Percentiles rank a stretch among this genome's conserved stretches.
phyloP scores from a whole-genome alignment of 2,329 filamentous ascomycete genomes.

The Gyromitra esculenta region DNA sequence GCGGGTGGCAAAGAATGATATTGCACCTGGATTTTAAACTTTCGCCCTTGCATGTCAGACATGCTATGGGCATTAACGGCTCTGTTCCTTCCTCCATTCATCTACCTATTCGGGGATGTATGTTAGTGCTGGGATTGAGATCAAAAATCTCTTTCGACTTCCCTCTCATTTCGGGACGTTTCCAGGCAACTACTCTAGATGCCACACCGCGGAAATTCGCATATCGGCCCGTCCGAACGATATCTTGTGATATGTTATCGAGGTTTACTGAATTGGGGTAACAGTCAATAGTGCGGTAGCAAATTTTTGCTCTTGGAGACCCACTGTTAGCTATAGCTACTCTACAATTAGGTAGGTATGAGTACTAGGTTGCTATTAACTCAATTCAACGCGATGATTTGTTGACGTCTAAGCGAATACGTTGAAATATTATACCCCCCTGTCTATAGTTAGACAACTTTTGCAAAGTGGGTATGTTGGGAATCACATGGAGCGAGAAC shows the following conservation, averaged over 20 bases:
- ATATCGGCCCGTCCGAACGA: slow-evolving; percentile 2
- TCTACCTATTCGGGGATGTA: slow-evolving; percentile 13
- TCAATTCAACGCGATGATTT: slow-evolving; percentile 8
- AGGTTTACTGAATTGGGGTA: slow-evolving; percentile 20
- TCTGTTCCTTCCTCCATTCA: slow-evolving; percentile 19
- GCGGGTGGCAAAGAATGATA: slow-evolving; percentile 39
- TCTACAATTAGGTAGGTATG: not conserved
- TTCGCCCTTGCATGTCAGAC: slow-evolving; percentile 43
- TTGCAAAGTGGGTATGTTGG: slow-evolving; percentile 7
- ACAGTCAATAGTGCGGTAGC: not conserved
- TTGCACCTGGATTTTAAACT: slow-evolving; percentile 42
- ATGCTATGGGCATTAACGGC: slow-evolving; percentile 12
- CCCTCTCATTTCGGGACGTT: slow-evolving; percentile 46
- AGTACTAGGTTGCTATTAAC: slow-evolving; percentile 12
- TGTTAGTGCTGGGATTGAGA: slow-evolving; percentile 26
- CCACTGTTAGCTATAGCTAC: not conserved
- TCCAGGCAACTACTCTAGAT: slow-evolving; percentile 23
- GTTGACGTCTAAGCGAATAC: not conserved
- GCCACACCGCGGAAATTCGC: slow-evolving; percentile 36
- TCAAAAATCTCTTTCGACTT: slow-evolving; percentile 24
- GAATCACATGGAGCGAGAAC: slow-evolving; percentile 31
- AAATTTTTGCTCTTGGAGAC: slow-evolving; percentile 14
- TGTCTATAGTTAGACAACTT: slow-evolving; percentile 15
- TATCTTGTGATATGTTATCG: slow-evolving; percentile 15
- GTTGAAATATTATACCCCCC: slow-evolving; percentile 15